phyloP scores from a whole-genome alignment of 139 green algal species.

The Zygnema cylindricum region DNA sequence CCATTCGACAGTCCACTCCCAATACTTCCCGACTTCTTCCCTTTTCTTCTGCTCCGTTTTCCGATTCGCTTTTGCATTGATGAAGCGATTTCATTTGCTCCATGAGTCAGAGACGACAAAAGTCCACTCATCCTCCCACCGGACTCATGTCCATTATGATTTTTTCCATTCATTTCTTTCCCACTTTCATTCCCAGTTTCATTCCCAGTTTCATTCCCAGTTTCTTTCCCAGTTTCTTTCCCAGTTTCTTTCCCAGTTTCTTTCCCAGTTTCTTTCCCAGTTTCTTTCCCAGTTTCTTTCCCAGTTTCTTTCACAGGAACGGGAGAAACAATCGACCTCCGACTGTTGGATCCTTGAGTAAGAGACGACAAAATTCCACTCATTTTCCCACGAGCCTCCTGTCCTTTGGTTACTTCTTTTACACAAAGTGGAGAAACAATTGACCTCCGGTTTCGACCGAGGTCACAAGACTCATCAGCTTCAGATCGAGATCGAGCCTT shows the following conservation, averaged over 20 bases:
- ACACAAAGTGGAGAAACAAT: constrained; percentile 61
- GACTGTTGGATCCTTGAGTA: constrained; percentile 9
- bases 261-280: too few species aligned
- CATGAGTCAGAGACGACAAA: constrained; percentile 11
- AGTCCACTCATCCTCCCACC: constrained; percentile 28
- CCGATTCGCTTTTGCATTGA: constrained; percentile 13
- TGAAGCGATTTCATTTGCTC: constrained; percentile 19
- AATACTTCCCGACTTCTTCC: constrained; percentile 20
- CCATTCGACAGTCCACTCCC: constrained; percentile 4
- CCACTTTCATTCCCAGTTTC: too few species aligned
- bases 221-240: too few species aligned
- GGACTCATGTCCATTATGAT: too few species aligned
- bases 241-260: too few species aligned
- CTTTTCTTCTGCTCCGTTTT: background rate
- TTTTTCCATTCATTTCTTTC: too few species aligned
- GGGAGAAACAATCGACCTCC: too few species aligned
- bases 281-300: too few species aligned
- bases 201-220: too few species aligned
- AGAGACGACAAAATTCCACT: constrained; percentile 5
- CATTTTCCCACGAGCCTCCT: background rate
- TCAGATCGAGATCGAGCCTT: constrained; percentile 47
- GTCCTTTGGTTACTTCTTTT: background rate
- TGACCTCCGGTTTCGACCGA: constrained; percentile 32
- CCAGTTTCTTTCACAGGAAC: too few species aligned
- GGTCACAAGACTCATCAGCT: constrained; percentile 40